Percentiles rank a stretch among this genome's conserved stretches.
Conservation (phyloP, 108 stramenopile species). For the Pseudonitzschia multiseries region DNA sequence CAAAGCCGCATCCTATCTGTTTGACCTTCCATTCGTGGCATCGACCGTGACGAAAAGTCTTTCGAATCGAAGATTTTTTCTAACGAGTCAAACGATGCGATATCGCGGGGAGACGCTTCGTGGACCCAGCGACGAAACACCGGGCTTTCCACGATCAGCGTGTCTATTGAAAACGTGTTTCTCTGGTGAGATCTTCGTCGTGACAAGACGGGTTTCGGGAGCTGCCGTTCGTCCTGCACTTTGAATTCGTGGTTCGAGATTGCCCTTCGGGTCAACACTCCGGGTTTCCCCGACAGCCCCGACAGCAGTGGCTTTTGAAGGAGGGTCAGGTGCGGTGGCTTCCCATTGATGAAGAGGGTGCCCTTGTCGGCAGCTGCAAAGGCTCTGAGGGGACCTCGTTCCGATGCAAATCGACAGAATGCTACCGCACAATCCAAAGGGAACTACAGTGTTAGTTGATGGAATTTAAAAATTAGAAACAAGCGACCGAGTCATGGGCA, state of each 20-base stretch:
- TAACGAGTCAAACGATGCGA: background rate
- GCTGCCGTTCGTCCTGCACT: background rate
- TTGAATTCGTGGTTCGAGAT: background rate
- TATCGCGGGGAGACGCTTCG: slow-evolving; percentile 1
- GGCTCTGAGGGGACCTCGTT: slow-evolving; percentile 6
- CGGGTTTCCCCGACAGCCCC: background rate
- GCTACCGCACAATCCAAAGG: background rate
- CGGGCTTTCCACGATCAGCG: slow-evolving; percentile 2
- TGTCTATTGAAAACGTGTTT: slow-evolving; percentile 30
- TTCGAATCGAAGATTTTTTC: background rate
- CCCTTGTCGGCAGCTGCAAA: slow-evolving; percentile 15
- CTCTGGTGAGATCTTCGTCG: slow-evolving; percentile 31
- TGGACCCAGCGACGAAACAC: slow-evolving; percentile 3
- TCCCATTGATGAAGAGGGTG: slow-evolving; percentile 9
- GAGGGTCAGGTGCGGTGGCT: background rate
- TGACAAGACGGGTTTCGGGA: background rate
- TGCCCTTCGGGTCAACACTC: background rate
- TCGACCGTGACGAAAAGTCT: background rate
- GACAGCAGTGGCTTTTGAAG: slow-evolving; percentile 3
- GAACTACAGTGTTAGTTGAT: background rate
- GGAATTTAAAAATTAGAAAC: background rate
- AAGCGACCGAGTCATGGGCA: background rate
- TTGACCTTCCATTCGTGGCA: background rate
- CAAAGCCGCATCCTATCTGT: background rate
- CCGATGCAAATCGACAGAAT: slow-evolving; percentile 26